These are phyloP conservation scores for Colletotrichum sublineola DNA, from an alignment of 2,329 filamentous ascomycete species.

Conservation along the genomic window DNA sequence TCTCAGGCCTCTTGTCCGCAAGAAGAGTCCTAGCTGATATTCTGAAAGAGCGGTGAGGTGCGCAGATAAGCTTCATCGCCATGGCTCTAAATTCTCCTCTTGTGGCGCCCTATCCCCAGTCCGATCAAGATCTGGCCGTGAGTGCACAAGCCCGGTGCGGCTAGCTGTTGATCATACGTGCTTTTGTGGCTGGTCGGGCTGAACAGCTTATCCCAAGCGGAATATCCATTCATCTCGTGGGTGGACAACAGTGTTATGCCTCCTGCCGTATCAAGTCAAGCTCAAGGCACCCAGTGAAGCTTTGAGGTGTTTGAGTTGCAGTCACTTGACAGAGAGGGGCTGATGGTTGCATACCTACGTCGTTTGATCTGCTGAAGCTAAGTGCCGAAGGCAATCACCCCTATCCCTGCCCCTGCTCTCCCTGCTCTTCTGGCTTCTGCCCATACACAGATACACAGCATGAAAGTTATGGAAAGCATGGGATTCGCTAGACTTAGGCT, in stretches of 20 bases:
- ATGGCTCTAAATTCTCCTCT: slow-evolving; percentile 1
- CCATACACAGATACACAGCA: slow-evolving; percentile 37
- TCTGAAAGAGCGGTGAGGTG: slow-evolving; percentile 27
- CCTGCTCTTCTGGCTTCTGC: slow-evolving; percentile 22
- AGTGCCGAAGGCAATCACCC: background rate
- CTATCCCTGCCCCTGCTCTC: background rate
- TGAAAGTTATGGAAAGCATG: slow-evolving; percentile 45
- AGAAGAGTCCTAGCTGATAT: background rate
- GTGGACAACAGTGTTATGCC: background rate
- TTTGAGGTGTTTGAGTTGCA: background rate
- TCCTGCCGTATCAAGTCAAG: slow-evolving; percentile 9
- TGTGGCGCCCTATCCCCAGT: slow-evolving; percentile 7
- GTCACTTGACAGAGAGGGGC: background rate
- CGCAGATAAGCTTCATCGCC: slow-evolving; percentile 11
- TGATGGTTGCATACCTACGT: slow-evolving; percentile 1
- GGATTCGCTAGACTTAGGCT: slow-evolving; percentile 46
- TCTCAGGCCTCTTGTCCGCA: background rate
- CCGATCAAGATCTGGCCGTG: slow-evolving; percentile 17
- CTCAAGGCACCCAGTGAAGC: background rate
- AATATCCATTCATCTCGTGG: background rate
- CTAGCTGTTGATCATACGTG: slow-evolving; percentile 4
- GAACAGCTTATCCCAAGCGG: background rate
- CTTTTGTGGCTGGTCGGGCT: slow-evolving; percentile 11
- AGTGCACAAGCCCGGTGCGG: slow-evolving; percentile 26
- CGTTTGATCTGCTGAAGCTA: slow-evolving; percentile 14